Conservation (phyloP, 2,329 filamentous ascomycete species). For the Herpotrichia juniperi region DNA sequence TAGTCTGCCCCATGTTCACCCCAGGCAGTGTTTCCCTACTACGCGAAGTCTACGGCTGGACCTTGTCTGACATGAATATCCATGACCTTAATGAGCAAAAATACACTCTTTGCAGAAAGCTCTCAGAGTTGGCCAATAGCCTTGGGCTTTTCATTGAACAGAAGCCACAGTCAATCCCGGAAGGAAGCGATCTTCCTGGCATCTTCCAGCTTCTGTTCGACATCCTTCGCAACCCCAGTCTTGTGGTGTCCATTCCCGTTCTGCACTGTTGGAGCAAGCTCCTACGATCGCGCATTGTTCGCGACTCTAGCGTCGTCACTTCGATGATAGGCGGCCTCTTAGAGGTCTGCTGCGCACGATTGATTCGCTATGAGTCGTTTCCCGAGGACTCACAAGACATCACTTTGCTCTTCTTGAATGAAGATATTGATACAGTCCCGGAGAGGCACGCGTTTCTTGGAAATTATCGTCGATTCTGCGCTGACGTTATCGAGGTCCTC, state of each 20-base stretch:
- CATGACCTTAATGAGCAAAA: conserved; percentile 88
- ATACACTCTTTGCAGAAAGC: conserved; percentile 90
- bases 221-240: conserved; percentile 82
- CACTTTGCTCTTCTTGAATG: conserved; percentile 80
- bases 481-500: conserved; percentile 84
- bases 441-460: conserved; percentile 94
- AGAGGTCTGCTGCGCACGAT: conserved; percentile 79
- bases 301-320: conserved; percentile 65
- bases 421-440: conserved; percentile 93
- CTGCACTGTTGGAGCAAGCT: conserved; percentile 89
- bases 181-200: conserved; percentile 69
- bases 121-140: conserved; percentile 90
- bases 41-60: conserved; percentile 78
- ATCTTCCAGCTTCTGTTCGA: conserved; percentile 81
- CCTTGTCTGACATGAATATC: conserved; percentile 75
- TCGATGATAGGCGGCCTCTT: conserved; percentile 75
- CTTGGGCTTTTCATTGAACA: conserved; percentile 84
- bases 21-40: conserved; percentile 74
- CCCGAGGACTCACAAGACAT: conserved; percentile 82
- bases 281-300: conserved; percentile 73
- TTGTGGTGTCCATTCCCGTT: conserved; percentile 91
- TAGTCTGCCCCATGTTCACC: conserved; percentile 81
- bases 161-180: conserved; percentile 71
- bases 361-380: conserved; percentile 86
- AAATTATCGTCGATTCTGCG: conserved; percentile 92